A percentile compares a stretch with the other conserved stretches of the same genome.
phyloP scores from a whole-genome alignment of 2,329 filamentous ascomycete genomes.

The Myriosclerotinia scirpicola region DNA sequence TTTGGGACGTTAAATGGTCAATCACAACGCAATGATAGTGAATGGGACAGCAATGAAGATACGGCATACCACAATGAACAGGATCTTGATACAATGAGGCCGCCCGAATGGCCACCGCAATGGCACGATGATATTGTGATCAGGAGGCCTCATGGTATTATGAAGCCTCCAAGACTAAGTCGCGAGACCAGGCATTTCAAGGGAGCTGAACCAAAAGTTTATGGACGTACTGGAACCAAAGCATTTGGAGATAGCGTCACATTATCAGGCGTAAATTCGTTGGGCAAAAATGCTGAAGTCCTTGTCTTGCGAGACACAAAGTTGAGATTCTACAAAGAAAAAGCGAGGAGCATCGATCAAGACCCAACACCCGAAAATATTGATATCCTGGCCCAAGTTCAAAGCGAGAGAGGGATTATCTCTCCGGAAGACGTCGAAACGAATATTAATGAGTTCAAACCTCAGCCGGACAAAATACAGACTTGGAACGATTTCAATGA shows the following conservation, averaged over 20 bases:
- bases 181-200: neutral
- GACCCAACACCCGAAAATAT: conserved; percentile 29
- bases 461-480: conserved; percentile 26
- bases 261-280: conserved; percentile 23
- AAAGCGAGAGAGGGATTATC: conserved; percentile 37
- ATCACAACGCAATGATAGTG: neutral
- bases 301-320: conserved; percentile 40
- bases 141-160: neutral
- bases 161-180: neutral
- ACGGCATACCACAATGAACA: neutral
- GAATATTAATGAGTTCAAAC: conserved; percentile 39
- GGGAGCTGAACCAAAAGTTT: conserved; percentile 16
- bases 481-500: conserved; percentile 36
- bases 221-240: conserved; percentile 31
- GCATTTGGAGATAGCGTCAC: conserved; percentile 32
- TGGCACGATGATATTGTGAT: neutral
- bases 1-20: neutral
- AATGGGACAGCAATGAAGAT: neutral
- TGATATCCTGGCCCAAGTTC: conserved; percentile 38
- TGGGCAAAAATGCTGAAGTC: conserved; percentile 35
- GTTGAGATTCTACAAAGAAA: conserved; percentile 26
- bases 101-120: conserved; percentile 3
- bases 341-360: neutral
- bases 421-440: conserved; percentile 34
- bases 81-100: neutral